Evolutionary conservation across 75 land plant genomes (phyloP).

Genomic region (Pseudotsuga menziesii): DNA sequence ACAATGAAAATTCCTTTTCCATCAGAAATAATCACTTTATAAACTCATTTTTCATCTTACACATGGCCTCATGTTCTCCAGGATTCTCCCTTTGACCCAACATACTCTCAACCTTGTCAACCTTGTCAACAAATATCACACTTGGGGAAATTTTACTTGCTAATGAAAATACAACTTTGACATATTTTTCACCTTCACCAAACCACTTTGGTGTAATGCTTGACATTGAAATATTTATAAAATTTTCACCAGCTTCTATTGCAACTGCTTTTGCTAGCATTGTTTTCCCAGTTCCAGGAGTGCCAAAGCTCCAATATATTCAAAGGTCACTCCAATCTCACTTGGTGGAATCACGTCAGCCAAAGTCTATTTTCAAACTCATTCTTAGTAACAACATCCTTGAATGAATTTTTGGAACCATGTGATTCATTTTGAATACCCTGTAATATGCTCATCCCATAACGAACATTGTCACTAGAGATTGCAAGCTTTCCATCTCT

Average conservation of each 20-base stretch:
- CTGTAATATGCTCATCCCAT: conserved; percentile 55
- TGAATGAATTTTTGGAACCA: conserved; percentile 60
- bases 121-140: conserved; percentile 92
- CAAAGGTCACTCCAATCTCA: conserved; percentile 90
- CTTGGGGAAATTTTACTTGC: conserved; percentile 93
- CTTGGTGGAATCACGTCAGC: conserved; percentile 84
- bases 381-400: conserved; percentile 85
- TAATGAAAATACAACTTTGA: conserved; percentile 80
- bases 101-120: conserved; percentile 85
- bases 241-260: conserved; percentile 95
- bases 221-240: conserved; percentile 92
- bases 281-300: conserved; percentile 96
- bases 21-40: no score
- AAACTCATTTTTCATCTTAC: conserved; percentile 94
- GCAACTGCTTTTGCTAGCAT: conserved; percentile 98
- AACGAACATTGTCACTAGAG: conserved; percentile 54
- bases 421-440: conserved; percentile 48
- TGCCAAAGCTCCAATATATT: conserved; percentile 93
- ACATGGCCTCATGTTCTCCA: conserved; percentile 90
- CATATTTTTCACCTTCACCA: conserved; percentile 91
- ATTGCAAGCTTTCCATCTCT: no score
- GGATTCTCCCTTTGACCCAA: conserved; percentile 76
- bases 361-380: conserved; percentile 84
- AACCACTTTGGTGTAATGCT: conserved; percentile 97
- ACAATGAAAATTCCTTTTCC: no score